Percentiles rank a stretch among this genome's conserved stretches.
Conservation (phyloP, 495 filamentous ascomycete genomes). For the Talaromyces ruber region DNA sequence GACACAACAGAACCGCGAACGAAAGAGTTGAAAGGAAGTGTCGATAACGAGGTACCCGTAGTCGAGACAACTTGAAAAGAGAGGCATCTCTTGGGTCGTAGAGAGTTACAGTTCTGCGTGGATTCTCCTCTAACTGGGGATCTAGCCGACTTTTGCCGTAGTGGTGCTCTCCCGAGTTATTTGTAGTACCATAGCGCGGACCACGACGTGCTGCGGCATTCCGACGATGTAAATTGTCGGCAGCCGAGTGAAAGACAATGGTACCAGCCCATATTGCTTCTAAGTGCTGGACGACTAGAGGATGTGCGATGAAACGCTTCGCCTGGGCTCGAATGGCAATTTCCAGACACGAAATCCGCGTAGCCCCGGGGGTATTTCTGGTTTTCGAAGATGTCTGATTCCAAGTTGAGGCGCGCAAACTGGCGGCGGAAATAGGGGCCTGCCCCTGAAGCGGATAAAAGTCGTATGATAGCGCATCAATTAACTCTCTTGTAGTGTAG, state of each 20-base stretch:
- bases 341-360: slow-evolving; percentile 81
- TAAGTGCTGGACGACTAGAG: slow-evolving; percentile 81
- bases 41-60: slow-evolving; percentile 84
- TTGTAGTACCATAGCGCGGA: slow-evolving; percentile 24
- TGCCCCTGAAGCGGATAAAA: slow-evolving; percentile 86
- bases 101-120: slow-evolving; percentile 67
- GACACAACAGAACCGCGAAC: slow-evolving; percentile 67
- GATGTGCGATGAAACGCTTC: slow-evolving; percentile 84
- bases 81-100: slow-evolving; percentile 88
- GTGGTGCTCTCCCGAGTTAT: not conserved
- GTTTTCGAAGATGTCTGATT: slow-evolving; percentile 15
- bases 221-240: slow-evolving; percentile 69
- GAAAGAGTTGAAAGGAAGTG: slow-evolving; percentile 82
- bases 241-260: slow-evolving; percentile 81
- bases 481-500: slow-evolving; percentile 76
- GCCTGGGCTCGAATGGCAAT: slow-evolving; percentile 83
- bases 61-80: slow-evolving; percentile 77
- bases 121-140: slow-evolving; percentile 4
- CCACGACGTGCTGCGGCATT: slow-evolving; percentile 15
- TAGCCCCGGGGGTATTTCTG: slow-evolving; percentile 40
- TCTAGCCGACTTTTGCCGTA: not conserved
- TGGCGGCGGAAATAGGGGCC: slow-evolving; percentile 24
- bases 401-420: slow-evolving; percentile 23
- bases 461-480: slow-evolving; percentile 89
- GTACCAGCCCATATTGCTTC: slow-evolving; percentile 94